Percentiles rank a stretch among this genome's conserved stretches.
Evolutionary conservation across 495 filamentous ascomycete species (phyloP).

Genomic region (Endocarpon pusillum): DNA sequence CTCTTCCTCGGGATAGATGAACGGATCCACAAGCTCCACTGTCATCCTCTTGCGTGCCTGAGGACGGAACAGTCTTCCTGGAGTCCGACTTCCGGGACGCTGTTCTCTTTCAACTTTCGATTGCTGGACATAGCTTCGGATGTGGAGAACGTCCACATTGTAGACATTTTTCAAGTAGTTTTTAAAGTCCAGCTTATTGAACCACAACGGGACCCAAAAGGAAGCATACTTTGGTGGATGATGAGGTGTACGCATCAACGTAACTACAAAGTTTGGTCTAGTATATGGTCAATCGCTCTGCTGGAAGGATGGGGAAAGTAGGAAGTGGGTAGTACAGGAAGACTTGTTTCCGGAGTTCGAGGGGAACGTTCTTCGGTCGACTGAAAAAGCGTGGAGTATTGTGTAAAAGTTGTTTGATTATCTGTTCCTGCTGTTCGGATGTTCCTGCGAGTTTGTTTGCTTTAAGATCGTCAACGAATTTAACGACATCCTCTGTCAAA

Average conservation of each 20-base stretch:
- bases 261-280: conserved; percentile 64
- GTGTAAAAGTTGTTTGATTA: not conserved
- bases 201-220: conserved; percentile 70
- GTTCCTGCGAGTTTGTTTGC: too few relatives aligned
- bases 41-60: conserved; percentile 74
- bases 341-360: conserved; percentile 35
- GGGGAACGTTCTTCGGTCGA: conserved; percentile 2
- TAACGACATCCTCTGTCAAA: not conserved
- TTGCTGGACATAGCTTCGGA: conserved; percentile 68
- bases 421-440: not conserved
- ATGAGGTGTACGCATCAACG: conserved; percentile 52
- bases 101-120: conserved; percentile 32
- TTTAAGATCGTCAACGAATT: not conserved
- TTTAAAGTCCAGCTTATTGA: conserved; percentile 82
- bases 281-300: not conserved
- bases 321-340: conserved; percentile 35
- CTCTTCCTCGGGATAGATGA: conserved; percentile 61
- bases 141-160: conserved; percentile 41
- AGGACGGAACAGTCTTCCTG: conserved; percentile 36
- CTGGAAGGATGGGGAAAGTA: conserved; percentile 1
- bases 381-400: not conserved
- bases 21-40: conserved; percentile 65
- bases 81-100: conserved; percentile 21
- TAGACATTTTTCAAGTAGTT: conserved; percentile 76
- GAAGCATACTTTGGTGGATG: conserved; percentile 61